These are phyloP conservation scores for Chara braunii DNA, from an alignment of 139 green algal genomes.

Conservation along the genomic window DNA sequence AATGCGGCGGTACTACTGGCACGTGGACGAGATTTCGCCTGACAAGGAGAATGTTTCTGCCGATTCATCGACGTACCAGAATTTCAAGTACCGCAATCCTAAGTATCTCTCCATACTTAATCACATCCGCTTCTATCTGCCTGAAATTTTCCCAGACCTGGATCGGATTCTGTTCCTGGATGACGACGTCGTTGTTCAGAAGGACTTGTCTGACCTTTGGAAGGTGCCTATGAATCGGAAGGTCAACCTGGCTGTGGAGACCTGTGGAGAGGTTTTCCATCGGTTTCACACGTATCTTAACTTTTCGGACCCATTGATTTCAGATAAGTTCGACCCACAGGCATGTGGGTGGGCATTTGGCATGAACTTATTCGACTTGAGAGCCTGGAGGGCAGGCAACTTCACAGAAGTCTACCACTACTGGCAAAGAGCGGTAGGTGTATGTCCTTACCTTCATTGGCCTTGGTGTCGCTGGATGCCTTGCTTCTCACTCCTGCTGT, in stretches of 20 bases:
- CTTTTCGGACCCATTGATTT: constrained; percentile 13
- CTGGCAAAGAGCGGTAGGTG: constrained; percentile 22
- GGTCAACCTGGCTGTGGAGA: constrained; percentile 26
- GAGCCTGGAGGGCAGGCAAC: constrained; percentile 11
- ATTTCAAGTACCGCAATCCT: constrained; percentile 30
- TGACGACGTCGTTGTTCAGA: constrained; percentile 21
- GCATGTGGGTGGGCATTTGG: constrained; percentile 25
- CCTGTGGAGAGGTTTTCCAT: constrained; percentile 12
- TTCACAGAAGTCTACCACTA: constrained; percentile 28
- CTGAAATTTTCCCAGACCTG: constrained; percentile 20
- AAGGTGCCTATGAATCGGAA: constrained; percentile 19
- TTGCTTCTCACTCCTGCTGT: too few species aligned
- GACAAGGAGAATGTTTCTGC: background rate
- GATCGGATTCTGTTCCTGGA: constrained; percentile 9
- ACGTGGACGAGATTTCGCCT: background rate
- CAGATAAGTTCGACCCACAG: constrained; percentile 8
- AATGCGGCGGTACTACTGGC: constrained; percentile 2
- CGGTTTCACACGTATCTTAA: constrained; percentile 26
- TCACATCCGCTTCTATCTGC: constrained; percentile 34
- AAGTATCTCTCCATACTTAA: constrained; percentile 37
- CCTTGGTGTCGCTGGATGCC: too few species aligned
- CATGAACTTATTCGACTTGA: constrained; percentile 27
- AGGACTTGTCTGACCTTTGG: constrained; percentile 20
- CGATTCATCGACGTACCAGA: background rate
- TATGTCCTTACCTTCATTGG: too few species aligned